A percentile compares a stretch with the other conserved stretches of the same genome.
phyloP scores from a whole-genome alignment of 2,329 filamentous ascomycete genomes.

The Botryotinia convoluta region DNA sequence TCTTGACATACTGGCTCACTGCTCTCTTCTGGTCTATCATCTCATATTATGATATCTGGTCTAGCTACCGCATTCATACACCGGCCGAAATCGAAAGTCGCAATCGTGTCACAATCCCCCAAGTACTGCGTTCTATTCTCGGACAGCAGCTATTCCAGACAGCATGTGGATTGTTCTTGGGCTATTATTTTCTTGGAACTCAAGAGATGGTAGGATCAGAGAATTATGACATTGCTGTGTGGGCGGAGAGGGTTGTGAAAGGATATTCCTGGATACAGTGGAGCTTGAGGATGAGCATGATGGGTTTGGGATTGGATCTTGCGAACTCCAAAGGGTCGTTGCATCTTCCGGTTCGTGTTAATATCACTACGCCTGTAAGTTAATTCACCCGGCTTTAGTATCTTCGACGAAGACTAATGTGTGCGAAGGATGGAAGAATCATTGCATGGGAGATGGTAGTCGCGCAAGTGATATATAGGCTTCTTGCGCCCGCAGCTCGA shows the following conservation, averaged over 20 bases:
- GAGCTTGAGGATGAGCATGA: not conserved
- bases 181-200: conserved; percentile 2
- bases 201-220: conserved; percentile 9
- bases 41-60: conserved; percentile 12
- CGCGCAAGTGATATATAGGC: conserved; percentile 49
- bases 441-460: not conserved
- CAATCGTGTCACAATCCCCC: conserved; percentile 78
- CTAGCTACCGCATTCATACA: conserved; percentile 58
- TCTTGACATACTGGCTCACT: conserved; percentile 6
- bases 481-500: conserved; percentile 70
- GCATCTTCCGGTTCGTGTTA: conserved; percentile 2
- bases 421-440: not conserved
- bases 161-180: not conserved
- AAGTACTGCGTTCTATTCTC: conserved; percentile 46
- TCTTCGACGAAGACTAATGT: not conserved
- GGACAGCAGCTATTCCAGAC: not conserved
- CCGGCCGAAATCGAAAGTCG: conserved; percentile 82
- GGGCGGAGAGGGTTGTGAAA: not conserved
- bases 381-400: not conserved
- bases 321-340: not conserved
- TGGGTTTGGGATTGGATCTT: not conserved
- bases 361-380: conserved; percentile 2
- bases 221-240: conserved; percentile 8
- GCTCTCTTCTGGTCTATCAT: not conserved
- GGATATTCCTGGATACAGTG: conserved; percentile 1